Base-by-base conservation (phyloP, 805 yeast genomes). In the Kuraishia floccosa region DNA sequence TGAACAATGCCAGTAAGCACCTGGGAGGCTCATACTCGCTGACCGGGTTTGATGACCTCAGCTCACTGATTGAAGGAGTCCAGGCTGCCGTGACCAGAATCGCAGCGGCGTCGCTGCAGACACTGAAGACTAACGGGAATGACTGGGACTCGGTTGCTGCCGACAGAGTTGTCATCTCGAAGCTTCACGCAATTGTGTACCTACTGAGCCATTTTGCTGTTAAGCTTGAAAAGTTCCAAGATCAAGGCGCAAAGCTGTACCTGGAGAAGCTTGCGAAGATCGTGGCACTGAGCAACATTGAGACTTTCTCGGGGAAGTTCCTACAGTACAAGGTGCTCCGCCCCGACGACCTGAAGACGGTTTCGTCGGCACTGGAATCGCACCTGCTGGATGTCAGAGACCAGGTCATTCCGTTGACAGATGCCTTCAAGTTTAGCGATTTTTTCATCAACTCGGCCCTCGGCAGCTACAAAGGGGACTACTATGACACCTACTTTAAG, bases 341-440 rank as follows among this genome's bases (percentile, higher is more conserved):
- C 8, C 57, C 79, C 7, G 59, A 59, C 5, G 62, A 63, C 29
- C 56, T 72, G 25, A 64, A 64, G 29, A 41, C 46, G 5, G 42
- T 65, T 27, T 64, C 66, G 28, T 50, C 47, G 7, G 55, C 62
- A 33, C 61, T 70, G 33, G 64, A 65, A 26, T 49, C 49, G 30
- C 49, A 75, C 38, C 56, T 79, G 39, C 52, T 60, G 17, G 58
- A 56, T 17, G 49, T 79, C 25, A 65, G 95, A 52, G 69, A 72
- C 19, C 73, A 79, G 44, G 81, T 79, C 33, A 72, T 84, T 50
- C 79, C 81, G 1, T 63, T 82, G 44, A 80, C 94, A 4, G 96
- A 86, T 54, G 68, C 93, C 1, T 86, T 86, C 64, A 73, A 79
- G 54, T 66, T 80, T 39, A 73, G 84, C 25, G 95, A 86, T 56